Percentiles rank a stretch among this genome's conserved stretches.
phyloP scores from a whole-genome alignment of 2,329 filamentous ascomycete genomes.

The Atkinsonella hypoxylon region DNA sequence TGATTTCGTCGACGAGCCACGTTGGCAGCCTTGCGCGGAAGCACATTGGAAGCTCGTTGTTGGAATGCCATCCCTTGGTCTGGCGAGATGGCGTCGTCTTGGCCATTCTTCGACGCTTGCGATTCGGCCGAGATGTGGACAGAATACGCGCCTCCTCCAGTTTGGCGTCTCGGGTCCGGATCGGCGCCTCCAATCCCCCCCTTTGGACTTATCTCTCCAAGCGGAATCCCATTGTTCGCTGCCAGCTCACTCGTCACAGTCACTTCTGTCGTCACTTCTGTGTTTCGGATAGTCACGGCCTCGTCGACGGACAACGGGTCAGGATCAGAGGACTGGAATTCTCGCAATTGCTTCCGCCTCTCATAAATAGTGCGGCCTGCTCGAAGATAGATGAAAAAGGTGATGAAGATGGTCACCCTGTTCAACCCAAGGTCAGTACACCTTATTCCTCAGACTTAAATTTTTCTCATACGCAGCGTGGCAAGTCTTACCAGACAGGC shows the following conservation, averaged over 20 bases:
- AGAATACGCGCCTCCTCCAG: conserved; percentile 28
- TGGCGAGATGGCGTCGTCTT: conserved; percentile 16
- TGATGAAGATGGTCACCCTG: conserved; percentile 49
- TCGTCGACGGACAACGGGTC: conserved; percentile 29
- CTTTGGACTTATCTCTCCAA: conserved; percentile 14
- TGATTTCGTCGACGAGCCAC: conserved; percentile 26
- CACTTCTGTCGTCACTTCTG: conserved; percentile 57
- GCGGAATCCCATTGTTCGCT: conserved; percentile 11
- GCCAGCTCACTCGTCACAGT: conserved; percentile 42
- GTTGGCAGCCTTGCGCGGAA: conserved; percentile 14
- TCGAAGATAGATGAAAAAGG: conserved; percentile 52
- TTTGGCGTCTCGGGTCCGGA: conserved; percentile 7
- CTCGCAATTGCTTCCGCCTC: conserved; percentile 49
- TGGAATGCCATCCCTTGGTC: conserved; percentile 13
- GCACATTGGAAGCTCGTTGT: conserved; percentile 9
- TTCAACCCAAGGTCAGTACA: background rate
- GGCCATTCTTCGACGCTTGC: conserved; percentile 3
- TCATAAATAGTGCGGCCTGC: conserved; percentile 57
- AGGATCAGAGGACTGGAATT: conserved; percentile 36
- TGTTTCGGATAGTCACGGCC: conserved; percentile 40
- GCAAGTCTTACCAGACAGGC: conserved; percentile 52
- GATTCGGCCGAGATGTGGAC: conserved; percentile 35
- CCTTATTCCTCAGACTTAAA: background rate
- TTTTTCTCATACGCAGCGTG: no score
- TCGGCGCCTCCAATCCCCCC: conserved; percentile 7